Conservation (phyloP, 1,284 basidiomycete genomes). For the Meripilus lineatus region DNA sequence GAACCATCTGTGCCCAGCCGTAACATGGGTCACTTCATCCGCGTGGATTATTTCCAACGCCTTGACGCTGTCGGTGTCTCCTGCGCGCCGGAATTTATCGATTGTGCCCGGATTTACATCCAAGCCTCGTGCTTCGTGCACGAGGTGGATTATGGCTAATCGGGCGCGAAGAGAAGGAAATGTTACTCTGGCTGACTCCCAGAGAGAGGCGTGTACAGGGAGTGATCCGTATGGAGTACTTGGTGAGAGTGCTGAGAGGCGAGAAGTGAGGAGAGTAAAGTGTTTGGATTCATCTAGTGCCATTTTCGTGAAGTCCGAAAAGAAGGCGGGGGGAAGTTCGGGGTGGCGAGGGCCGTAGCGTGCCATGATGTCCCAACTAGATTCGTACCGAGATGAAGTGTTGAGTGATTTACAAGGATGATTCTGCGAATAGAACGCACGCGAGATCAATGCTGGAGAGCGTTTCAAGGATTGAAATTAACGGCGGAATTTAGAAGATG, state of each 20-base stretch:
- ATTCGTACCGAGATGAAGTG: slow-evolving; percentile 7
- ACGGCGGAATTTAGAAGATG: background rate
- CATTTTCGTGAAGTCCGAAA: slow-evolving; percentile 76
- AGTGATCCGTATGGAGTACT: slow-evolving; percentile 74
- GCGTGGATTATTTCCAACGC: slow-evolving; percentile 76
- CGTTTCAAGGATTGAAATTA: slow-evolving; percentile 5
- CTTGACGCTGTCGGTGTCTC: slow-evolving; percentile 67
- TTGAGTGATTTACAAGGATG: background rate
- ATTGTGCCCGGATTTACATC: slow-evolving; percentile 88
- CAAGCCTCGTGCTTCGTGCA: slow-evolving; percentile 84
- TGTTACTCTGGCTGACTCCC: slow-evolving; percentile 79
- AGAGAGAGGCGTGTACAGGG: slow-evolving; percentile 73
- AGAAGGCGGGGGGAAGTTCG: slow-evolving; percentile 68
- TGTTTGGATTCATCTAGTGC: slow-evolving; percentile 87
- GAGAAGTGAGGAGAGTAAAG: slow-evolving; percentile 55
- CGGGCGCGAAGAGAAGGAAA: slow-evolving; percentile 68
- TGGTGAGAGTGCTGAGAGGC: slow-evolving; percentile 59
- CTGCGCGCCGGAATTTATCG: slow-evolving; percentile 65
- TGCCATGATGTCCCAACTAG: slow-evolving; percentile 81
- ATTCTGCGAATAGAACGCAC: slow-evolving; percentile 33
- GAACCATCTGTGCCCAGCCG: slow-evolving; percentile 83
- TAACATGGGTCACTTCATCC: slow-evolving; percentile 84
- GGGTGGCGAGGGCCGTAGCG: slow-evolving; percentile 63
- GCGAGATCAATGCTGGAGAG: slow-evolving; percentile 65
- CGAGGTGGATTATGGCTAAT: slow-evolving; percentile 85